These are phyloP conservation scores for Atkinsonella hypoxylon DNA, from an alignment of 2,329 filamentous ascomycete genomes.

Conservation along the genomic window DNA sequence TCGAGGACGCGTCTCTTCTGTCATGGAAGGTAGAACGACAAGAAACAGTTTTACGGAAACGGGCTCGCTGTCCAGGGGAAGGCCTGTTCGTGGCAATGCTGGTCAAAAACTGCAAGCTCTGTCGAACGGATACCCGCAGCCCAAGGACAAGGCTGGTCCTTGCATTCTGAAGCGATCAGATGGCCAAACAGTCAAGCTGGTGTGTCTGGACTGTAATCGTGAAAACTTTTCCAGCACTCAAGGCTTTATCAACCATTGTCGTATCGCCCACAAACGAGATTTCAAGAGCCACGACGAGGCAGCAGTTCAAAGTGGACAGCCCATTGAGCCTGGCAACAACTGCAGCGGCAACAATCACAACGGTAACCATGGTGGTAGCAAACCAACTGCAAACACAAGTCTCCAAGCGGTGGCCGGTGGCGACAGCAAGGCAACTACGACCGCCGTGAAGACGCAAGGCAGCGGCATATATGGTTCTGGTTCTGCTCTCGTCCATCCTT, in stretches of 20 bases:
- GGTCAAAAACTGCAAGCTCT: constrained; percentile 57
- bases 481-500: constrained; percentile 20
- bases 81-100: constrained; percentile 34
- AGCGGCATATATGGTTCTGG: constrained; percentile 4
- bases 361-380: neutral
- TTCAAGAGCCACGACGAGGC: constrained; percentile 96
- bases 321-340: constrained; percentile 44
- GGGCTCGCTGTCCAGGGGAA: constrained; percentile 34
- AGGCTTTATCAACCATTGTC: constrained; percentile 98
- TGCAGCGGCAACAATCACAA: neutral
- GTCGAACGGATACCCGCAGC: constrained; percentile 55
- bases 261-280: constrained; percentile 84
- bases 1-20: constrained; percentile 32
- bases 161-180: constrained; percentile 79
- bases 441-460: neutral
- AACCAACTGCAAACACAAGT: neutral
- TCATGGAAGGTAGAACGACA: constrained; percentile 61
- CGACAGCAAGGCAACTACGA: constrained; percentile 15
- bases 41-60: constrained; percentile 52
- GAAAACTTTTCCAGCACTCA: constrained; percentile 94
- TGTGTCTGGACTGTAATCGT: constrained; percentile 78
- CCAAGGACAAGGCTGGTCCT: constrained; percentile 73
- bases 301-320: constrained; percentile 74
- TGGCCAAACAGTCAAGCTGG: constrained; percentile 75
- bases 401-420: constrained; percentile 4